phyloP scores from a whole-genome alignment of 2,329 filamentous ascomycete species.

The Scleromitrula shiraiana region DNA sequence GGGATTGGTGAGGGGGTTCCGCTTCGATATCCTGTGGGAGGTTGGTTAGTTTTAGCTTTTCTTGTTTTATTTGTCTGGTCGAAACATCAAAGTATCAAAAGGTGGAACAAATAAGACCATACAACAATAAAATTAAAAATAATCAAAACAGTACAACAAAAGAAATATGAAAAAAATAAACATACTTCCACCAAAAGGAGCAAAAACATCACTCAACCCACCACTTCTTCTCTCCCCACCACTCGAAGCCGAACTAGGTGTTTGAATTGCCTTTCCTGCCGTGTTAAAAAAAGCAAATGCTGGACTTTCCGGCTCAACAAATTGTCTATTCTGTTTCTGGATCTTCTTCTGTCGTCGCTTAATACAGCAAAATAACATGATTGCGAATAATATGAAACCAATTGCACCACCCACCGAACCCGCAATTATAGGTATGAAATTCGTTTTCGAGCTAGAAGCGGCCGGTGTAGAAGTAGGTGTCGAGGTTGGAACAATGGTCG shows the following conservation, averaged over 20 bases:
- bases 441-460: not conserved
- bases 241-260: not conserved
- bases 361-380: slow-evolving; percentile 4
- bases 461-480: not conserved
- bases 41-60: not conserved
- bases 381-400: not conserved
- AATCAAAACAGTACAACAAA: too few species aligned
- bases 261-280: not conserved
- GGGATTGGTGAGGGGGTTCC: not conserved
- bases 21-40: not conserved
- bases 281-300: slow-evolving; percentile 1
- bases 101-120: too few species aligned
- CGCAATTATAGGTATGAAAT: not conserved
- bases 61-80: too few species aligned
- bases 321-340: not conserved
- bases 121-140: too few species aligned
- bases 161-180: not conserved
- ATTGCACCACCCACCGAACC: not conserved
- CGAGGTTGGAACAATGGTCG: not conserved
- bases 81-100: too few species aligned
- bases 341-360: slow-evolving; percentile 4
- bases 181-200: slow-evolving; percentile 3
- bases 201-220: slow-evolving; percentile 1
- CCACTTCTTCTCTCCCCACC: not conserved
- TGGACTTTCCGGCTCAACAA: not conserved